Conservation (phyloP, 1,139 yeast species). For the Lodderomyces metapsilosis region DNA sequence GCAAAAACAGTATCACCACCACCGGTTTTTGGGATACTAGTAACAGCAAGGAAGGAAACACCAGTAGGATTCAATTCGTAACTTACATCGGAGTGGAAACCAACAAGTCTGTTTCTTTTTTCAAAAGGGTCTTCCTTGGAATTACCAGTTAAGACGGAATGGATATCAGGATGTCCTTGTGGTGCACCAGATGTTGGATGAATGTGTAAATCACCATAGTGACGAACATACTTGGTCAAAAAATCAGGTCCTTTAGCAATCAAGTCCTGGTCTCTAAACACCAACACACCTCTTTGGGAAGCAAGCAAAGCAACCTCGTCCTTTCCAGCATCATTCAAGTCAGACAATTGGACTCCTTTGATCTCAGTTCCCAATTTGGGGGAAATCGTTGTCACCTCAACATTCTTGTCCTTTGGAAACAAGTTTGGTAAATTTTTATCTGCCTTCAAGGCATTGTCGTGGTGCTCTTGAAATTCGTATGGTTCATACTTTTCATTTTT, state of each 20-base stretch:
- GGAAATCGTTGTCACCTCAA: constrained; percentile 40
- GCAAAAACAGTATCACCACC: constrained; percentile 79
- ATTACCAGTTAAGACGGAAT: constrained; percentile 55
- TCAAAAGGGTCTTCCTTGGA: constrained; percentile 32
- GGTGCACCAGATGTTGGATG: constrained; percentile 79
- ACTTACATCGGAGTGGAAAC: constrained; percentile 70
- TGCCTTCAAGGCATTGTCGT: constrained; percentile 57
- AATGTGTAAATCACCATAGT: constrained; percentile 68
- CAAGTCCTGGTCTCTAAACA: constrained; percentile 66
- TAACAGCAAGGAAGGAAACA: constrained; percentile 57
- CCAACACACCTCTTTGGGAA: constrained; percentile 66
- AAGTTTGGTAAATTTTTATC: constrained; percentile 54
- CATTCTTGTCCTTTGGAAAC: constrained; percentile 36
- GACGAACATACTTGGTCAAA: constrained; percentile 53
- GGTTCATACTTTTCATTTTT: constrained; percentile 42
- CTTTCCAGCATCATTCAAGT: constrained; percentile 50
- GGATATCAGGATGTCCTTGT: constrained; percentile 55
- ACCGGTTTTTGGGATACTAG: constrained; percentile 63
- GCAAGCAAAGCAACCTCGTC: constrained; percentile 65
- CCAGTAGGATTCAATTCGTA: constrained; percentile 74
- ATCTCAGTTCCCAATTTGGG: constrained; percentile 71
- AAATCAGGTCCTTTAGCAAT: constrained; percentile 55
- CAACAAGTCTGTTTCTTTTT: constrained; percentile 31
- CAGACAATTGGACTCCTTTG: constrained; percentile 56
- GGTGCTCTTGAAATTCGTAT: constrained; percentile 45